Evolutionary conservation across 495 filamentous ascomycete species (phyloP).

Genomic region (Diplogelasinospora grovesii): DNA sequence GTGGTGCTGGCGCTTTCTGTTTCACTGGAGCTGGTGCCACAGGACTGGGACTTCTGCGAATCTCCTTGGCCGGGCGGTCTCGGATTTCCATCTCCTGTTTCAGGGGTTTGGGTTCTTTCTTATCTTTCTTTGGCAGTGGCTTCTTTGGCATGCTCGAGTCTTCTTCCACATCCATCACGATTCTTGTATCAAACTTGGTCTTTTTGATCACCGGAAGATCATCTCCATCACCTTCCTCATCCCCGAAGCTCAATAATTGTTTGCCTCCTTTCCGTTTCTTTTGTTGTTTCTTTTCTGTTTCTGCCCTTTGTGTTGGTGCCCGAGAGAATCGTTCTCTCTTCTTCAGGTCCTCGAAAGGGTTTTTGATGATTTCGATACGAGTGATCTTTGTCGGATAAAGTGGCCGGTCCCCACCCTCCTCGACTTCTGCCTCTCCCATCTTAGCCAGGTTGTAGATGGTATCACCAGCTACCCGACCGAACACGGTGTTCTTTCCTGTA

Average conservation of each 20-base stretch:
- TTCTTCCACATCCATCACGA: constrained; percentile 56
- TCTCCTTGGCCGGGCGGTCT: constrained; percentile 10
- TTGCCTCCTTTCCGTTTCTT: constrained; percentile 72
- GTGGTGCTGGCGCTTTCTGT: constrained; percentile 11
- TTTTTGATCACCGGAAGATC: constrained; percentile 67
- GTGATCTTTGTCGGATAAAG: constrained; percentile 81
- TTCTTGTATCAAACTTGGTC: constrained; percentile 81
- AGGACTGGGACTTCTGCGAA: constrained; percentile 18
- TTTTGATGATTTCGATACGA: constrained; percentile 75
- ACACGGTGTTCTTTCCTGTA: constrained; percentile 83
- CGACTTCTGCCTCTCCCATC: constrained; percentile 80
- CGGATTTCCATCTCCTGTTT: constrained; percentile 26
- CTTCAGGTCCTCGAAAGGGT: constrained; percentile 83
- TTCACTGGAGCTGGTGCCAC: constrained; percentile 15
- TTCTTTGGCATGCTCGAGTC: constrained; percentile 24
- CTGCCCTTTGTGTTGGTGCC: constrained; percentile 29
- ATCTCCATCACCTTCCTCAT: constrained; percentile 69
- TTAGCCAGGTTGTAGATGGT: constrained; percentile 93
- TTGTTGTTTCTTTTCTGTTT: constrained; percentile 62
- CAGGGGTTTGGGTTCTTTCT: constrained; percentile 25
- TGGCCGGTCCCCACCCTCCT: constrained; percentile 75
- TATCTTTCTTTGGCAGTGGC: constrained; percentile 11
- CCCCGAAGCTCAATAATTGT: constrained; percentile 81
- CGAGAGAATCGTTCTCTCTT: constrained; percentile 52
- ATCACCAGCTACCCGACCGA: constrained; percentile 87